Percentiles rank a stretch among this genome's conserved stretches.
Evolutionary conservation across 495 filamentous ascomycete species (phyloP).

Genomic region (Collariella sp.): DNA sequence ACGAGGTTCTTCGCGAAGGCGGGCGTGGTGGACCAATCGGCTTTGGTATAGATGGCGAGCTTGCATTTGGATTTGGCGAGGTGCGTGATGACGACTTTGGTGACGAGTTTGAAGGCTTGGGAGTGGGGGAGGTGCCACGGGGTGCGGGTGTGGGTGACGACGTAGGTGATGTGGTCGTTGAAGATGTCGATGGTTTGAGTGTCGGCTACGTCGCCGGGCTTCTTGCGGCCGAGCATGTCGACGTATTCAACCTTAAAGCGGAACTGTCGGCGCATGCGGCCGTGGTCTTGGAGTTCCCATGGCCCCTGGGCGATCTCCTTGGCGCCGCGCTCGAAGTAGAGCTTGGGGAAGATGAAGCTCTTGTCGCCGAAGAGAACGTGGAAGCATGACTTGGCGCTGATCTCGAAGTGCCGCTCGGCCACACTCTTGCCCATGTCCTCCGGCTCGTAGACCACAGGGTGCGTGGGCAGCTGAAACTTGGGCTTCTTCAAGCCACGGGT

Average conservation of each 20-base stretch:
- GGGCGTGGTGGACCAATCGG: slow-evolving; percentile 71
- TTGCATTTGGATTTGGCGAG: slow-evolving; percentile 86
- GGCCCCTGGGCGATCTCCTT: slow-evolving; percentile 75
- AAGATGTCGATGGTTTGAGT: slow-evolving; percentile 84
- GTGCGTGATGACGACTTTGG: slow-evolving; percentile 90
- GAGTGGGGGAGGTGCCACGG: slow-evolving; percentile 86
- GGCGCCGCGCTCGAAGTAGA: slow-evolving; percentile 79
- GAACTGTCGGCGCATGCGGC: slow-evolving; percentile 66
- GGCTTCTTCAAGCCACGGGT: slow-evolving; percentile 45
- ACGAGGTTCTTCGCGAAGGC: slow-evolving; percentile 62
- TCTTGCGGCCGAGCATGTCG: slow-evolving; percentile 53
- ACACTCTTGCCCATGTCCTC: slow-evolving; percentile 61
- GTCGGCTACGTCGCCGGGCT: slow-evolving; percentile 59
- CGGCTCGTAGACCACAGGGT: slow-evolving; percentile 76
- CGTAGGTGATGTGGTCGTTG: slow-evolving; percentile 94
- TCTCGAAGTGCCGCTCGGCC: slow-evolving; percentile 70
- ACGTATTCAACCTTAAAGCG: slow-evolving; percentile 64
- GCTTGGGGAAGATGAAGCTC: slow-evolving; percentile 82
- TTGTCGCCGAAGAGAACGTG: slow-evolving; percentile 95
- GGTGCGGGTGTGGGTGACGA: slow-evolving; percentile 76
- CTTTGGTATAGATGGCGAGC: slow-evolving; percentile 75
- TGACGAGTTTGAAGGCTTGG: slow-evolving; percentile 72
- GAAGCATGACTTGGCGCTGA: slow-evolving; percentile 88
- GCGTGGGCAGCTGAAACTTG: slow-evolving; percentile 77
- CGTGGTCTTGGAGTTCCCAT: slow-evolving; percentile 63